These are phyloP conservation scores for Cystofilobasidium capitatum DNA, from an alignment of 768 basidiomycete genomes.

Conservation along the genomic window DNA sequence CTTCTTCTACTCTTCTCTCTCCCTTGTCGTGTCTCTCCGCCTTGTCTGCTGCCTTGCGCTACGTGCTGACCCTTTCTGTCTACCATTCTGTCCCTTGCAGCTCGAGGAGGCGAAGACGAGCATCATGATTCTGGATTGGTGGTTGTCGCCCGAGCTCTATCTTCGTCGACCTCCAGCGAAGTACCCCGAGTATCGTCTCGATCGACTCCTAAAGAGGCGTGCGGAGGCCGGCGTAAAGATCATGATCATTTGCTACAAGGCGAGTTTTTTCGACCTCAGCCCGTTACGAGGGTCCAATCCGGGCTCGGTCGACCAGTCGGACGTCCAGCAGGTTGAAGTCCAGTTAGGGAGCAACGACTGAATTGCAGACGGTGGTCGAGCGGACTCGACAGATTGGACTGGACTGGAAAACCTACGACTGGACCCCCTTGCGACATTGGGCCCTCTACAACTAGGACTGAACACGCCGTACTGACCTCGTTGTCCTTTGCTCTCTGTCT, in stretches of 20 bases:
- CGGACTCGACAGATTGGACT: no score
- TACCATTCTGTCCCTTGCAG: slow-evolving; percentile 56
- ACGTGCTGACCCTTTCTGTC: not conserved
- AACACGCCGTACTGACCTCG: no score
- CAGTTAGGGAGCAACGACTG: no score
- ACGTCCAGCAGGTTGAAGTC: no score
- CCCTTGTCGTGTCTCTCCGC: no score
- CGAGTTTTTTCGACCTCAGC: slow-evolving; percentile 51
- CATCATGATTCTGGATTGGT: slow-evolving; percentile 59
- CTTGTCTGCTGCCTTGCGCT: not conserved
- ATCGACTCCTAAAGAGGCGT: slow-evolving; percentile 72
- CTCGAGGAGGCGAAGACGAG: slow-evolving; percentile 55
- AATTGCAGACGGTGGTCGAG: no score
- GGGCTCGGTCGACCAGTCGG: no score
- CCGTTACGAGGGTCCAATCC: not conserved
- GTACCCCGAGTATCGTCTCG: slow-evolving; percentile 80
- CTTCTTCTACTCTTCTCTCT: no score
- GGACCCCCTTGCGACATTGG: no score
- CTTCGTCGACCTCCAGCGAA: slow-evolving; percentile 81
- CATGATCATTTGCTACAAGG: slow-evolving; percentile 89
- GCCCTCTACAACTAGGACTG: no score
- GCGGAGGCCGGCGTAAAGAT: slow-evolving; percentile 86
- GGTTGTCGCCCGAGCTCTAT: slow-evolving; percentile 81
- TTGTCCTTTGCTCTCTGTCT: no score
- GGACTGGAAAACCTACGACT: no score